Evolutionary conservation across 78 protist species (phyloP).

Genomic region (Polysphondylium violaceum): DNA sequence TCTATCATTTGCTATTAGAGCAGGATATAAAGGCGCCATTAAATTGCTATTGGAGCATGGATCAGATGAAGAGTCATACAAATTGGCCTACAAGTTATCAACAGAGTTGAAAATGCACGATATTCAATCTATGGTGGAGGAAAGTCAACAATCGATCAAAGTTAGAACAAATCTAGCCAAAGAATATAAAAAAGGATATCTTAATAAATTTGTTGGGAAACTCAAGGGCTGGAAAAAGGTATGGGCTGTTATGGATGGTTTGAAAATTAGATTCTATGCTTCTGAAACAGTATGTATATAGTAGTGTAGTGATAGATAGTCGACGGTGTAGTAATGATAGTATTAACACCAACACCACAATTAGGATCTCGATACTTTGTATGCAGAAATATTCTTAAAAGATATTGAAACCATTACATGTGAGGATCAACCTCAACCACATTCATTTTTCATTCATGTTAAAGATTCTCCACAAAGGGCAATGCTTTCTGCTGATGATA

Average conservation of each 20-base stretch:
- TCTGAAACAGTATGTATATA: slow-evolving; percentile 32
- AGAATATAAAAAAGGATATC: slow-evolving; percentile 32
- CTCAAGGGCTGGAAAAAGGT: slow-evolving; percentile 37
- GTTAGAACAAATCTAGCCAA: slow-evolving; percentile 7
- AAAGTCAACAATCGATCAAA: slow-evolving; percentile 43
- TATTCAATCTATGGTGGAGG: slow-evolving; percentile 49
- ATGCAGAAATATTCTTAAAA: slow-evolving; percentile 25
- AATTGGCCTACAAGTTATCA: slow-evolving; percentile 29
- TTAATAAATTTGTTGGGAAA: slow-evolving; percentile 23
- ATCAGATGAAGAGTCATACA: slow-evolving; percentile 21
- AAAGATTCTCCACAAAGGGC: slow-evolving; percentile 24
- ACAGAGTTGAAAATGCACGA: slow-evolving; percentile 47
- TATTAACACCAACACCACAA: not conserved
- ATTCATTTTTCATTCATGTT: slow-evolving; percentile 22
- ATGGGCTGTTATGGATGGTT: slow-evolving; percentile 53
- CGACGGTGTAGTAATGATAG: not conserved
- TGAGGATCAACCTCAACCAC: slow-evolving; percentile 44
- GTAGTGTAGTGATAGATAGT: not conserved
- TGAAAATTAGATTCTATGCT: not conserved
- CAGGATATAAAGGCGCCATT: slow-evolving; percentile 60
- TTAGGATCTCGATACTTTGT: slow-evolving; percentile 22
- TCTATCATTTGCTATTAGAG: slow-evolving; percentile 75
- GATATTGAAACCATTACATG: slow-evolving; percentile 52
- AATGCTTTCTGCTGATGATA: slow-evolving; percentile 51
- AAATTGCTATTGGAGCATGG: slow-evolving; percentile 68